Evolutionary conservation across 164 flowering plant genomes (phyloP).

Genomic region (Hamamelis virginiana): DNA sequence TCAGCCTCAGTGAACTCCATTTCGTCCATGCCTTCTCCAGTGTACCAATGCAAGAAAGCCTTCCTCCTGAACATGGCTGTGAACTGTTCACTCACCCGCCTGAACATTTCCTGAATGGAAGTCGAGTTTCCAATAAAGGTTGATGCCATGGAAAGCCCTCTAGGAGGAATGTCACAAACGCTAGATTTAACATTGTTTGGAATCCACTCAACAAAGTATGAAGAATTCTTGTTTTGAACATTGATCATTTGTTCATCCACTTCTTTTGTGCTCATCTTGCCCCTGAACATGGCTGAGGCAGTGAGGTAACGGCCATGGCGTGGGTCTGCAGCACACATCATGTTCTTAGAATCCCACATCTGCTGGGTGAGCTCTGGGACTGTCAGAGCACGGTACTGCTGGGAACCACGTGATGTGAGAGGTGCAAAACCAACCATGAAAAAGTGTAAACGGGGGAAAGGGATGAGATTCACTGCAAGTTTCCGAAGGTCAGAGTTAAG

Average conservation of each 20-base stretch:
- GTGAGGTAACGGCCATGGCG: slow-evolving; percentile 30
- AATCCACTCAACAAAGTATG: slow-evolving; percentile 31
- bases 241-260: slow-evolving; percentile 31
- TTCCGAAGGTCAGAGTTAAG: slow-evolving; percentile 30
- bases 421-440: slow-evolving; percentile 33
- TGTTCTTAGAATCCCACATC: slow-evolving; percentile 32
- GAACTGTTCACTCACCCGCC: slow-evolving; percentile 31
- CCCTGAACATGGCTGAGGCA: slow-evolving; percentile 31
- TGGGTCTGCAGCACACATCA: slow-evolving; percentile 34
- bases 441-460: slow-evolving; percentile 29
- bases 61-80: slow-evolving; percentile 32
- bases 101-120: slow-evolving; percentile 31
- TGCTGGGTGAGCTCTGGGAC: slow-evolving; percentile 32
- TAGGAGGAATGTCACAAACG: slow-evolving; percentile 27
- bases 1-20: slow-evolving; percentile 34
- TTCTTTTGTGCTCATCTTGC: slow-evolving; percentile 32
- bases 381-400: slow-evolving; percentile 26
- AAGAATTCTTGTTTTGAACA: slow-evolving; percentile 30
- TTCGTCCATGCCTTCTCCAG: slow-evolving; percentile 32
- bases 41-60: slow-evolving; percentile 34
- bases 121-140: slow-evolving; percentile 30
- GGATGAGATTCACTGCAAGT: slow-evolving; percentile 29
- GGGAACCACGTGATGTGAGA: slow-evolving; percentile 29
- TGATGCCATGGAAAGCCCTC: slow-evolving; percentile 31
- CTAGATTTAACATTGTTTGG: slow-evolving; percentile 31